These are phyloP conservation scores for Novymonas esmeraldas DNA, from an alignment of 208 protist species.

Conservation along the genomic window DNA sequence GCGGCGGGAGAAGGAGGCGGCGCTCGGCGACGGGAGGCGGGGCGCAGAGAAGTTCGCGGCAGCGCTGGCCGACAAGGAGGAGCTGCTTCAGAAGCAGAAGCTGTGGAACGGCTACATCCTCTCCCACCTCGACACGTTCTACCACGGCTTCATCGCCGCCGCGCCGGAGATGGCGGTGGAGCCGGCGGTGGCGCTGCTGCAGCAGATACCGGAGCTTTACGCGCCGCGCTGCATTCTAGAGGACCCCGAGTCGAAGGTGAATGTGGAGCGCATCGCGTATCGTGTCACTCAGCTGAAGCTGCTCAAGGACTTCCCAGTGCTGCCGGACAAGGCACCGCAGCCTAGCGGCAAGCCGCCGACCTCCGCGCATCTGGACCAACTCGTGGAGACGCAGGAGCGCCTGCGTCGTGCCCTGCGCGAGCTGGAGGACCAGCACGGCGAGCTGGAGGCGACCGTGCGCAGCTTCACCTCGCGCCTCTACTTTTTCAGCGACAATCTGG, in stretches of 20 bases:
- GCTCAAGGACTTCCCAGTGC: conserved; percentile 26
- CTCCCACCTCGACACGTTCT: conserved; percentile 62
- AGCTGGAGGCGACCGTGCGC: conserved; percentile 40
- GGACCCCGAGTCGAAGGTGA: conserved; percentile 69
- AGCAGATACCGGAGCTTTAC: conserved; percentile 69
- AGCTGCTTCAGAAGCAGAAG: conserved; percentile 66
- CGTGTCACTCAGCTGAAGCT: conserved; percentile 70
- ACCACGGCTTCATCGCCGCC: conserved; percentile 45
- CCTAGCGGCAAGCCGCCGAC: neutral
- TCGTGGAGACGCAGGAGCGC: conserved; percentile 63
- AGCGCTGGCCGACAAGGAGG: conserved; percentile 52
- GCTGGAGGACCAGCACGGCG: conserved; percentile 49
- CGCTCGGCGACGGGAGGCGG: conserved; percentile 49
- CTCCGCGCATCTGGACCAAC: conserved; percentile 23
- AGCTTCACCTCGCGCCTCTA: conserved; percentile 56
- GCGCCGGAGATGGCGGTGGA: conserved; percentile 55
- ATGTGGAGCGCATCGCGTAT: conserved; percentile 73
- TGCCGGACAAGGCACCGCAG: neutral
- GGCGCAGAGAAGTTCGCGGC: conserved; percentile 57
- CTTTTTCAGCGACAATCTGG: conserved; percentile 87
- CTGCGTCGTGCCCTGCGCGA: conserved; percentile 66
- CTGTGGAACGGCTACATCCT: conserved; percentile 82
- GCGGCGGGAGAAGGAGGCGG: conserved; percentile 43
- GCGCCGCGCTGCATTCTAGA: conserved; percentile 64
- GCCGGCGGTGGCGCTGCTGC: conserved; percentile 54